phyloP scores from a whole-genome alignment of 169 alveolate species.

The Cyclospora cayetanensis region DNA sequence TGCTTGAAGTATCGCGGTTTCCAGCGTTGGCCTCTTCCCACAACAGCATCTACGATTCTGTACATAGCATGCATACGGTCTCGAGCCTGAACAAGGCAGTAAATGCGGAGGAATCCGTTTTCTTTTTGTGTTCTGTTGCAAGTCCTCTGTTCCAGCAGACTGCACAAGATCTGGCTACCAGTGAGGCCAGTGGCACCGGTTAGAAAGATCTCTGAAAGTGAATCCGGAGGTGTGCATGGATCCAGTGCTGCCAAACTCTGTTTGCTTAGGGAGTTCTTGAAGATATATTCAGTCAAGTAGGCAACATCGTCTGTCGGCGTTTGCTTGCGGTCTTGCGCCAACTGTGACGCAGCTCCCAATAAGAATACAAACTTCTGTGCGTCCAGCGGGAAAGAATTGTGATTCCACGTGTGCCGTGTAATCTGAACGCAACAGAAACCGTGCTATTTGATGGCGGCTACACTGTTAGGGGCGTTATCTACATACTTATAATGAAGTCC shows the following conservation, averaged over 20 bases:
- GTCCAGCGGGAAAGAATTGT: constrained; percentile 54
- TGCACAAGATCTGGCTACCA: constrained; percentile 71
- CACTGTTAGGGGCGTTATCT: no score
- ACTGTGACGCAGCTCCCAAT: constrained; percentile 58
- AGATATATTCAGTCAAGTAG: constrained; percentile 3
- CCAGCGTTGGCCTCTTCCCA: constrained; percentile 62
- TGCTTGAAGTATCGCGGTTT: constrained; percentile 30
- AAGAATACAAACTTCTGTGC: constrained; percentile 67
- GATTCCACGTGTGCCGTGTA: constrained; percentile 61
- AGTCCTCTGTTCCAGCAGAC: constrained; percentile 50
- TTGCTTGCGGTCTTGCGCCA: constrained; percentile 56
- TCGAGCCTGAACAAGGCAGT: constrained; percentile 76
- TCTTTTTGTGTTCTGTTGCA: not conserved
- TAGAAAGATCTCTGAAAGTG: constrained; percentile 63
- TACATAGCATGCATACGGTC: constrained; percentile 71
- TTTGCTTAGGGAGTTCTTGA: constrained; percentile 21
- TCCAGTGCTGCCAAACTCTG: not conserved
- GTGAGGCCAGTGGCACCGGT: constrained; percentile 81
- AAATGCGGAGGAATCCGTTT: constrained; percentile 32
- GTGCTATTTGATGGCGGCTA: not conserved
- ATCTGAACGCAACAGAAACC: constrained; percentile 20
- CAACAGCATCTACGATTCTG: constrained; percentile 61
- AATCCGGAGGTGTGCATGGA: not conserved
- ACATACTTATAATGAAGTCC: no score
- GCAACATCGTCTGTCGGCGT: constrained; percentile 58